Evolutionary conservation across 768 basidiomycete species (phyloP).

Genomic region (Tricholoma saponaceum): DNA sequence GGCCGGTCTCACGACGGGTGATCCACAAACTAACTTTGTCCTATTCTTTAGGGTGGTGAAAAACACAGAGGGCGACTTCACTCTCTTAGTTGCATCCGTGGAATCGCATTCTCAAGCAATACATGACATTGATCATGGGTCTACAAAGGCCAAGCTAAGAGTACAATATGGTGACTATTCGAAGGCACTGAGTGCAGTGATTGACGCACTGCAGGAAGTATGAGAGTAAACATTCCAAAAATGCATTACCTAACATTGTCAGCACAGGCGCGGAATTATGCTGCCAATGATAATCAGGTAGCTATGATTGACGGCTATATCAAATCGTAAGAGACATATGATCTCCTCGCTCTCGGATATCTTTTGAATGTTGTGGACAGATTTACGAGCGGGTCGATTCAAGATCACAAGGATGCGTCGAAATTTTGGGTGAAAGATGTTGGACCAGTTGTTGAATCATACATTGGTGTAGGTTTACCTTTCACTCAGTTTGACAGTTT

Average conservation of each 20-base stretch:
- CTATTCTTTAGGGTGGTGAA: conserved; percentile 57
- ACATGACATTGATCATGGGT: conserved; percentile 44
- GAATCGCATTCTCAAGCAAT: conserved; percentile 32
- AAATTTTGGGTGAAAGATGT: conserved; percentile 83
- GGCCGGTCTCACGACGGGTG: background rate
- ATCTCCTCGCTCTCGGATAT: background rate
- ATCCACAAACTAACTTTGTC: background rate
- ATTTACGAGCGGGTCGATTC: conserved; percentile 75
- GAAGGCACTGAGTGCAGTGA: conserved; percentile 47
- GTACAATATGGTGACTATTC: conserved; percentile 79
- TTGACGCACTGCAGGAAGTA: conserved; percentile 58
- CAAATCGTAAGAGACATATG: conserved; percentile 50
- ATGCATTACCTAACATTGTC: background rate
- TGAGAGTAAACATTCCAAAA: background rate
- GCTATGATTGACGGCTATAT: conserved; percentile 78
- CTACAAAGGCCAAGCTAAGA: conserved; percentile 45
- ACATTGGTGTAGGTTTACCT: conserved; percentile 55
- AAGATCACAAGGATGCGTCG: conserved; percentile 76
- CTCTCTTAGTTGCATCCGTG: conserved; percentile 72
- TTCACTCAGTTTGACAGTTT: background rate
- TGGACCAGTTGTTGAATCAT: conserved; percentile 84
- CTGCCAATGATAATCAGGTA: conserved; percentile 67
- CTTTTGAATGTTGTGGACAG: conserved; percentile 28
- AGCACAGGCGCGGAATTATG: conserved; percentile 64
- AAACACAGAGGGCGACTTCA: conserved; percentile 55